Evolutionary conservation across 179 eudicot genomes (phyloP).

Genomic region (Actinidia chinensis): DNA sequence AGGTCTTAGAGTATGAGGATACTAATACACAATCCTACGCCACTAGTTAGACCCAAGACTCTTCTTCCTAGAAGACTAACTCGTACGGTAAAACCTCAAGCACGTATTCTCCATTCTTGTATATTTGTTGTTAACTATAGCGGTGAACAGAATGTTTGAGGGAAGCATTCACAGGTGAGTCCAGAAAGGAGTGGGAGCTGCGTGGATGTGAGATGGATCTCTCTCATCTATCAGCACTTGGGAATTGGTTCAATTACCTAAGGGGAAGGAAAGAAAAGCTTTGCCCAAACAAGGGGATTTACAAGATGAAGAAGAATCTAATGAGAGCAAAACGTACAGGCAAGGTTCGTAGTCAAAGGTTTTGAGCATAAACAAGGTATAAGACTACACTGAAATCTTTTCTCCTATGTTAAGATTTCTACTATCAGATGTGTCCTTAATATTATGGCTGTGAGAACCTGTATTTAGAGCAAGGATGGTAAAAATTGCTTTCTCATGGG

Average conservation of each 20-base stretch:
- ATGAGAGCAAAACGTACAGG: background rate
- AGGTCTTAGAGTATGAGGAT: background rate
- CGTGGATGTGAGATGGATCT: background rate
- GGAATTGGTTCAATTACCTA: background rate
- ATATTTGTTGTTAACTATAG: constrained; percentile 6
- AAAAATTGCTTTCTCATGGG: background rate
- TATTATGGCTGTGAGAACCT: background rate
- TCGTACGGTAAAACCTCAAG: background rate
- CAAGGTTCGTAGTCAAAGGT: background rate
- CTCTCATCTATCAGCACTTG: background rate
- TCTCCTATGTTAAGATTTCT: background rate
- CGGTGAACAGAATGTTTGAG: background rate
- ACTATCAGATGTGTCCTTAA: background rate
- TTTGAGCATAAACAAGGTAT: background rate
- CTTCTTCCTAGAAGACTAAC: too few species aligned
- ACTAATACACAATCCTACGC: background rate
- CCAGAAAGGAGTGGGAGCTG: background rate
- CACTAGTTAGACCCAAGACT: background rate
- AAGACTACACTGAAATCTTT: background rate
- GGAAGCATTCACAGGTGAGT: background rate
- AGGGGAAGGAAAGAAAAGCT: background rate
- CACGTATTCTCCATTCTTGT: background rate
- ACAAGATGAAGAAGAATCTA: background rate
- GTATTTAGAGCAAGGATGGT: background rate
- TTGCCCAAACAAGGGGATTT: constrained; percentile 1